phyloP scores from a whole-genome alignment of 2,329 filamentous ascomycete species.

The Talaromyces marneffei region DNA sequence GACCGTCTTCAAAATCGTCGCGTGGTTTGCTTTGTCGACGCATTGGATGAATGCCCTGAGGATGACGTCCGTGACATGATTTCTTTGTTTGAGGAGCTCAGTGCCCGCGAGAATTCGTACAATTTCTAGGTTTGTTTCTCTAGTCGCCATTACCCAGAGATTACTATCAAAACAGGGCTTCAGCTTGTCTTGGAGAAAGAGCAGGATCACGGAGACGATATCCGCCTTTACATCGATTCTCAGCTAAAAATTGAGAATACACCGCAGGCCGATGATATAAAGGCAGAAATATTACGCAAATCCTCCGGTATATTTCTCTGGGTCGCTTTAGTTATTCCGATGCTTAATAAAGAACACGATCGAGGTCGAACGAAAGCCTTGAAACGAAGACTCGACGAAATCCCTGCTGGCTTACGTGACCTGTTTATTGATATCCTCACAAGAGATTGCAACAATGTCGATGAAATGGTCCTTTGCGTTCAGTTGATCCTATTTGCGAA shows the following conservation, averaged over 20 bases:
- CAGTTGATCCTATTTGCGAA: background rate
- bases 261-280: background rate
- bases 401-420: slow-evolving; percentile 39
- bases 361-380: slow-evolving; percentile 18
- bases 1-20: background rate
- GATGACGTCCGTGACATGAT: slow-evolving; percentile 32
- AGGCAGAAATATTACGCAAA: slow-evolving; percentile 28
- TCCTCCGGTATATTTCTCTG: slow-evolving; percentile 44
- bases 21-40: slow-evolving; percentile 36
- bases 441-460: slow-evolving; percentile 40
- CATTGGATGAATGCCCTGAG: slow-evolving; percentile 41
- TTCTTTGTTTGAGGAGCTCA: background rate
- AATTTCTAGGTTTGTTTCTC: slow-evolving; percentile 35
- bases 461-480: background rate
- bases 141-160: slow-evolving; percentile 40
- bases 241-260: slow-evolving; percentile 20
- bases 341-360: slow-evolving; percentile 39
- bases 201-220: slow-evolving; percentile 28
- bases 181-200: slow-evolving; percentile 32
- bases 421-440: slow-evolving; percentile 50
- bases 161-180: slow-evolving; percentile 26
- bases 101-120: background rate
- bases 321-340: slow-evolving; percentile 39
- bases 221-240: slow-evolving; percentile 30
- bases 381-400: slow-evolving; percentile 28